Evolutionary conservation across 2,329 filamentous ascomycete species (phyloP).

Genomic region (Neonectria punicea): DNA sequence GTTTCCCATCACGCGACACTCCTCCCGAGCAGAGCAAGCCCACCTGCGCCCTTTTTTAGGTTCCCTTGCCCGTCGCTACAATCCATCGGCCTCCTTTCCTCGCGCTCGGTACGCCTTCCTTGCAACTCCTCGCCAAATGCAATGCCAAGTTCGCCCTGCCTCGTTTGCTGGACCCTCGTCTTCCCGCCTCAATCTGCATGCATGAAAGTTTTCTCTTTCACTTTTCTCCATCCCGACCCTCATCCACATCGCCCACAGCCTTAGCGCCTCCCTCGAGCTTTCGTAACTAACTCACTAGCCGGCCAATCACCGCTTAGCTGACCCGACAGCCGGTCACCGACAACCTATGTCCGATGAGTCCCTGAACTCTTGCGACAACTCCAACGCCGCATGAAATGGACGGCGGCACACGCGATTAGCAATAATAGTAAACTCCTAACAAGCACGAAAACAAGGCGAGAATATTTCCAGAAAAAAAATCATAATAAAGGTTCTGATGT

Average conservation of each 20-base stretch:
- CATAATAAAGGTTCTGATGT: conserved; percentile 30
- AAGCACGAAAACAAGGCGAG: conserved; percentile 5
- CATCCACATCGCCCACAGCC: not conserved
- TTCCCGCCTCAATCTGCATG: conserved; percentile 1
- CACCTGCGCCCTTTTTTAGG: not conserved
- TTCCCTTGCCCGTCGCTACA: not conserved
- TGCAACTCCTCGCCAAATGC: conserved; percentile 12
- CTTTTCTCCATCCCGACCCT: not conserved
- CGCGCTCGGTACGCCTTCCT: not conserved
- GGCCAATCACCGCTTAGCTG: conserved; percentile 43
- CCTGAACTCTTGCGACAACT: conserved; percentile 28
- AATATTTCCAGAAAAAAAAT: conserved; percentile 15
- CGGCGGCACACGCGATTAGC: not conserved
- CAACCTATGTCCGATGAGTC: conserved; percentile 35
- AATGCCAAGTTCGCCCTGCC: conserved; percentile 4
- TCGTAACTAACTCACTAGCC: conserved; percentile 26
- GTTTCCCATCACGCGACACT: conserved; percentile 22
- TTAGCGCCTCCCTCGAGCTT: conserved; percentile 11
- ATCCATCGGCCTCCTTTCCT: not conserved
- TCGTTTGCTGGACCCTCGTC: not conserved
- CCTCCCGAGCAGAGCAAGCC: conserved; percentile 6
- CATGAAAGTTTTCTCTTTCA: not conserved
- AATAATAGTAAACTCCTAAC: not conserved
- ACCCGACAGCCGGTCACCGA: conserved; percentile 42
- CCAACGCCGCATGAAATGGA: not conserved